Evolutionary conservation across 139 green algal genomes (phyloP).

Genomic region (Desmodesmus armatus): DNA sequence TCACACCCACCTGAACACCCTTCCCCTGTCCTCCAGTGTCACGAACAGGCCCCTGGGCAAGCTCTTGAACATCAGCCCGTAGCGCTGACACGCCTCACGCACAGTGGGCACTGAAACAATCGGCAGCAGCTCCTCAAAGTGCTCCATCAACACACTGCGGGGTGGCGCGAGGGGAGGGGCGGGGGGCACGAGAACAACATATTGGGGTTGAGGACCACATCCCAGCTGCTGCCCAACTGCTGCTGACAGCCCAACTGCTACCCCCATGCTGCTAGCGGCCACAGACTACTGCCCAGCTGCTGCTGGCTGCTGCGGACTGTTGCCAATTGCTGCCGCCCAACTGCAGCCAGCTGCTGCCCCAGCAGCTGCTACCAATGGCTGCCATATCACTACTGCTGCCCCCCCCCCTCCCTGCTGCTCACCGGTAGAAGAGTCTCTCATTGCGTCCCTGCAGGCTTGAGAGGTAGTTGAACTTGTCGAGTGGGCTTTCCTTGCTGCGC

Average conservation of each 20-base stretch:
- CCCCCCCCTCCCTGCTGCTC: not conserved
- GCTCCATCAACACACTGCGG: slow-evolving; percentile 75
- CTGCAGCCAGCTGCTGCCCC: not conserved
- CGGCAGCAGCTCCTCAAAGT: slow-evolving; percentile 90
- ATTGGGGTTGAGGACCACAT: no score
- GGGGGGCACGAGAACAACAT: no score
- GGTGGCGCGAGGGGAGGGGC: no score
- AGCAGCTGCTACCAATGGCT: not conserved
- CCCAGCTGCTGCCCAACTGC: no score
- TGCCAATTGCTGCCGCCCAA: no score
- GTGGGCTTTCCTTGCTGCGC: slow-evolving; percentile 62
- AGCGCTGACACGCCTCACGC: slow-evolving; percentile 72
- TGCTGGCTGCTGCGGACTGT: no score
- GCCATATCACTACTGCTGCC: not conserved
- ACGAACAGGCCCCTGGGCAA: slow-evolving; percentile 88
- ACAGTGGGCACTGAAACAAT: slow-evolving; percentile 80
- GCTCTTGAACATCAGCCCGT: slow-evolving; percentile 68
- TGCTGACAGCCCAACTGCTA: no score
- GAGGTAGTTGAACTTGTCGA: slow-evolving; percentile 89
- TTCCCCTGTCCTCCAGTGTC: slow-evolving; percentile 81
- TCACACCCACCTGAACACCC: slow-evolving; percentile 45
- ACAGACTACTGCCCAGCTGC: no score
- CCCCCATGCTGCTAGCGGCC: no score
- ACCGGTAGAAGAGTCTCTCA: slow-evolving; percentile 89
- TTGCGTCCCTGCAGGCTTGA: slow-evolving; percentile 86